A percentile compares a stretch with the other conserved stretches of the same genome.
Conservation (phyloP, 116 monocot genomes). For the Phalaenopsis hybrid region DNA sequence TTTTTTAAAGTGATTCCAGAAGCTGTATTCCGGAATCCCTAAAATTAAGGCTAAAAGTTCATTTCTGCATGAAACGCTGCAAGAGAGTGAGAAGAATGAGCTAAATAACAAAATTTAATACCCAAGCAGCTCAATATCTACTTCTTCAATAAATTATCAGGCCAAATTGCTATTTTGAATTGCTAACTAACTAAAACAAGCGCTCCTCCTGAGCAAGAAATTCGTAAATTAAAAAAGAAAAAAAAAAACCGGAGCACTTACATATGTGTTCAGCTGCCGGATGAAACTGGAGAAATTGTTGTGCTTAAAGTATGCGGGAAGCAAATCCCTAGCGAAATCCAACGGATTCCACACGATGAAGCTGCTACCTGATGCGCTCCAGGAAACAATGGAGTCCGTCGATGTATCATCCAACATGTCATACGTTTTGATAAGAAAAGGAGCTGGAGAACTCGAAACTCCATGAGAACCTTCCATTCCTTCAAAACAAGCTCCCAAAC, state of each 20-base stretch:
- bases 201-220: background rate
- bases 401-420: conserved; percentile 54
- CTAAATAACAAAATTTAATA: background rate
- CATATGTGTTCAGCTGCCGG: conserved; percentile 45
- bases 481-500: background rate
- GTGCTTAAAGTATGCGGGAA: conserved; percentile 64
- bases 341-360: conserved; percentile 52
- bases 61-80: background rate
- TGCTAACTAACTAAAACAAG: background rate
- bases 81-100: background rate
- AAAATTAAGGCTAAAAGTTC: background rate
- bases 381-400: conserved; percentile 32
- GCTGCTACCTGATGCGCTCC: conserved; percentile 30
- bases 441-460: conserved; percentile 31
- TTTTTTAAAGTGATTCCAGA: background rate
- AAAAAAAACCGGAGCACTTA: conserved; percentile 13
- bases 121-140: background rate
- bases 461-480: conserved; percentile 16
- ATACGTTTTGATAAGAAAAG: conserved; percentile 58
- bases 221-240: background rate
- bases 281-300: conserved; percentile 70
- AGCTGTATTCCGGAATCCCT: background rate
- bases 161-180: background rate
- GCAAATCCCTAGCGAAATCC: conserved; percentile 59
- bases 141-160: background rate